Base-by-base conservation (phyloP, 345 rosid species). In the Streptanthus diversifolius region DNA sequence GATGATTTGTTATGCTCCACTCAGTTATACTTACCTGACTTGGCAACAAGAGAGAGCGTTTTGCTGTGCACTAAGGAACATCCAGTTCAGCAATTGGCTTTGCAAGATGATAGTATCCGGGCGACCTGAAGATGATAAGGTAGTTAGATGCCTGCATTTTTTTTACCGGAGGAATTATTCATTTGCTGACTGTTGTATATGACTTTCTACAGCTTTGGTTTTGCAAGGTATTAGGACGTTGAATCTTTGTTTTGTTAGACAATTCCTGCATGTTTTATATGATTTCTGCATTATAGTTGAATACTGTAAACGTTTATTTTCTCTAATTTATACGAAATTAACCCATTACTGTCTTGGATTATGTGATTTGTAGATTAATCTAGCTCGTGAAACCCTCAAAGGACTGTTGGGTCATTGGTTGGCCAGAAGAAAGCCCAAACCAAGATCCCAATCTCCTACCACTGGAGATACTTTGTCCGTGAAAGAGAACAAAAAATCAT, bases 61-160 rank as follows among this genome's bases (percentile, higher is more conserved):
- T 85, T 95, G 88, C 92, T 95, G 79, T 92, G 99, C 83, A 81
- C 82, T 12, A 88, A 86, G 81, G 99, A 95, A 62, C 88, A 92
- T 65, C 98, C 98, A 3, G 79, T 95, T 81, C 80, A 86, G 77
- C 93, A 88, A 72, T 78, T 92, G 79, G 98, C 90, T 57, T 76
- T 95, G 82, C 97, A 90, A 77, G 97, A 88, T 77, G 90, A 90
- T 77, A 83, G 85, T 70, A 87, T 75, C 86, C 55, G 99, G 97
- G 74, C 82, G 90, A 74, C 89, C 98, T 45, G 99, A 95, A 81
- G 97, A 92, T 80, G 98, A 95, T 78, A 95, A 92, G 97, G 99
- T 95, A 71, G 67, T 44, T 33, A 33, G 36, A 13, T 35, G 15
- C 29, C 12, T 63, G 29, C 54, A 69, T 63, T 10, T 66, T 72